phyloP scores from a whole-genome alignment of 108 stramenopile genomes.

The Fragilariopsis cylindrus region DNA sequence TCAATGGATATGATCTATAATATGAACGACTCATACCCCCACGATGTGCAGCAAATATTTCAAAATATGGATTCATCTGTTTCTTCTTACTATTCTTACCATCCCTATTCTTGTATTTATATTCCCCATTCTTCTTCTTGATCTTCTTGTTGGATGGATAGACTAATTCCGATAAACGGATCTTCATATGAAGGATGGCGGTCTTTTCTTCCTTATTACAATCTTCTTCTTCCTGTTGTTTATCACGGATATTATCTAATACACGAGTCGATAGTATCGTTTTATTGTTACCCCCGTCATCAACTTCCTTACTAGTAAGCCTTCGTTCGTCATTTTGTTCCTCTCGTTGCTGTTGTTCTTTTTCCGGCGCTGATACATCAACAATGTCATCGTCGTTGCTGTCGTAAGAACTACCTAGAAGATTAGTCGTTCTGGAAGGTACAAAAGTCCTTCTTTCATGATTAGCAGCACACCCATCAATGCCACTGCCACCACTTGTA shows the following conservation, averaged over 20 bases:
- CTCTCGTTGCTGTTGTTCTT: background rate
- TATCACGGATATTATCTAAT: background rate
- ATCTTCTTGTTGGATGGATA: slow-evolving; percentile 10
- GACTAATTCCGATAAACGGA: slow-evolving; percentile 20
- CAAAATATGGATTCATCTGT: slow-evolving; percentile 23
- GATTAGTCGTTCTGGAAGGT: too few species aligned
- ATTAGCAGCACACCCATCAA: too few species aligned
- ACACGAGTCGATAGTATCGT: background rate
- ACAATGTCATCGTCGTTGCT: background rate
- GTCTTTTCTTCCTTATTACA: background rate
- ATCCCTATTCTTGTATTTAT: background rate
- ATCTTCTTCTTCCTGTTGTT: background rate
- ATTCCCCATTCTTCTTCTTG: background rate
- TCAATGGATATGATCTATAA: slow-evolving; percentile 25
- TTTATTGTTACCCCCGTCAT: too few species aligned
- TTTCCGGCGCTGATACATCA: background rate
- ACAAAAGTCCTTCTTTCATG: too few species aligned
- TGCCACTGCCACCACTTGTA: too few species aligned
- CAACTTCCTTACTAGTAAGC: too few species aligned
- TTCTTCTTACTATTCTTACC: background rate
- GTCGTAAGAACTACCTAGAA: background rate
- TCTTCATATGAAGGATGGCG: slow-evolving; percentile 19
- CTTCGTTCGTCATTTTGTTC: background rate
- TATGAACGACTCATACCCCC: background rate
- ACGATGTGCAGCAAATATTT: slow-evolving; percentile 28